Evolutionary conservation across 441 rosid genomes (phyloP).

Genomic region (Erodium moschatum): DNA sequence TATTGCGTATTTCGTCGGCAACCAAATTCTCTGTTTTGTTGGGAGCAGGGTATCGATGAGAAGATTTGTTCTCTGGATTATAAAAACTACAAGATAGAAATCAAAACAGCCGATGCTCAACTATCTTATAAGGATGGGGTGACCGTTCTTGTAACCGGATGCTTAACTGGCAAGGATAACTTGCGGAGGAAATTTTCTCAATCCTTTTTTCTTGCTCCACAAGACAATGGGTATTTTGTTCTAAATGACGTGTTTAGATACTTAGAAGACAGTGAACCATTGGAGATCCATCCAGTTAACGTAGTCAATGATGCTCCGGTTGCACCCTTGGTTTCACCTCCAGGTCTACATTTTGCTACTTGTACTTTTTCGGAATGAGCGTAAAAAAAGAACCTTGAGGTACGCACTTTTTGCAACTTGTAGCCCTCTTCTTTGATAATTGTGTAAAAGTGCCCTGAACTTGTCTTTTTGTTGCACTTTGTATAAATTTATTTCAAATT

Average conservation of each 20-base stretch:
- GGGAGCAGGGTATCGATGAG: constrained; percentile 49
- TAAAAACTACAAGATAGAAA: constrained; percentile 46
- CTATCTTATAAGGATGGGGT: constrained; percentile 46
- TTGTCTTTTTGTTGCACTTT: too few relatives aligned
- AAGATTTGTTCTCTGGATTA: constrained; percentile 49
- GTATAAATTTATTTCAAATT: too few relatives aligned
- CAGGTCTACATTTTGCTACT: constrained; percentile 20
- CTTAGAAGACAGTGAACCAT: constrained; percentile 34
- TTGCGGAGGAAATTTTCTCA: constrained; percentile 50
- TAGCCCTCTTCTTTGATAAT: too few relatives aligned
- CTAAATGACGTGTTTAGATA: constrained; percentile 55
- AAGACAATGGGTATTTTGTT: constrained; percentile 54
- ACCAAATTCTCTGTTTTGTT: constrained; percentile 18
- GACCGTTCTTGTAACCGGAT: constrained; percentile 53
- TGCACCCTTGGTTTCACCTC: constrained; percentile 26
- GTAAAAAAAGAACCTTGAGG: too few relatives aligned
- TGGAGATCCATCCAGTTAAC: constrained; percentile 27
- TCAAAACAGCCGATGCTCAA: constrained; percentile 60
- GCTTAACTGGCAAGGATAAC: constrained; percentile 49
- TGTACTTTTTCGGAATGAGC: not conserved
- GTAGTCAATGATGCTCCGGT: constrained; percentile 22
- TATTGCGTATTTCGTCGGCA: constrained; percentile 2
- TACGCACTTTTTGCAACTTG: too few relatives aligned
- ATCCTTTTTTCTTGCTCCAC: constrained; percentile 65
- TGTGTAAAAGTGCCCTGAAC: too few relatives aligned